Percentiles rank a stretch among this genome's conserved stretches.
phyloP scores from a whole-genome alignment of 257 asterid species.

The Voacanga thouarsii region DNA sequence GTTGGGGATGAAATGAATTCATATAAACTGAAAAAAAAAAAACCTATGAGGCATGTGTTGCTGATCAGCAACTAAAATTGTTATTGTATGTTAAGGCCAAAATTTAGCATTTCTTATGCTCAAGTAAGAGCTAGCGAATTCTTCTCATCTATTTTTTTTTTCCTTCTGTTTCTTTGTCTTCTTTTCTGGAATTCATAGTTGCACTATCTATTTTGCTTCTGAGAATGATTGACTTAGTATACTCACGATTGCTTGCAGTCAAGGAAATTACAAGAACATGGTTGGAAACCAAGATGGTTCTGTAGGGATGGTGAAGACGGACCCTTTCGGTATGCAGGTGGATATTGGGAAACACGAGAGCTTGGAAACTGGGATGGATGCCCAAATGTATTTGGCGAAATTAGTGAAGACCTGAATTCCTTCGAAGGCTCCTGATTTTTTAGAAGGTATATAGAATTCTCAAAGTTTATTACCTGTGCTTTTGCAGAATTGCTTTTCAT shows the following conservation, averaged over 20 bases:
- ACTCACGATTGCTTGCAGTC: conserved; percentile 45
- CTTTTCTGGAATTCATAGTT: neutral
- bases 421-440: conserved; percentile 42
- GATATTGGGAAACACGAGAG: conserved; percentile 94
- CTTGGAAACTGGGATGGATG: conserved; percentile 67
- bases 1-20: neutral
- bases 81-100: neutral
- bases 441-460: conserved; percentile 28
- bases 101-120: neutral
- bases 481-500: neutral
- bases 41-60: neutral
- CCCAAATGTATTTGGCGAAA: conserved; percentile 71
- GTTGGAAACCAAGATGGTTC: conserved; percentile 96
- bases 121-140: neutral
- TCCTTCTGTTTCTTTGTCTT: too few species aligned
- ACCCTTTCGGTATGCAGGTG: conserved; percentile 60
- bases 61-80: neutral
- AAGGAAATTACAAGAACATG: conserved; percentile 85
- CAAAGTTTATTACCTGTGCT: neutral
- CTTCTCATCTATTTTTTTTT: neutral
- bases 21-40: neutral
- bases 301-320: conserved; percentile 53
- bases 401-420: conserved; percentile 44
- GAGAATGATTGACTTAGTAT: neutral
- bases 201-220: neutral